A percentile compares a stretch with the other conserved stretches of the same genome.
Evolutionary conservation across 306 rosid genomes (phyloP).

Genomic region (Cicer pinnatifidum): DNA sequence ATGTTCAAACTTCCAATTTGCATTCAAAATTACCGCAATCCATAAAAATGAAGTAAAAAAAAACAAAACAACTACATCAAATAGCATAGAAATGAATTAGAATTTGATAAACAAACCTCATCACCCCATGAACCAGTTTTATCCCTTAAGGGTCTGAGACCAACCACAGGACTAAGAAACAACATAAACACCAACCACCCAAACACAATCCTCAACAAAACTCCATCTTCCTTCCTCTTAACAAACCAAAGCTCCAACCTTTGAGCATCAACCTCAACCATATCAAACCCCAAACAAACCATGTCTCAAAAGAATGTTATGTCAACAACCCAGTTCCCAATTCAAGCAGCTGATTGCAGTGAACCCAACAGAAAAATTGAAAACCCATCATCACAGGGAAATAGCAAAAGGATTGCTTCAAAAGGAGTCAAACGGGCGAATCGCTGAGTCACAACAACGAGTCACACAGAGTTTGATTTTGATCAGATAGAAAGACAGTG

Average conservation of each 20-base stretch:
- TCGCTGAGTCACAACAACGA: conserved; percentile 54
- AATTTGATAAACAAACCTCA: conserved; percentile 68
- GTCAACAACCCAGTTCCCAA: conserved; percentile 39
- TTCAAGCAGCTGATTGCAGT: conserved; percentile 44
- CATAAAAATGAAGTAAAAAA: not conserved
- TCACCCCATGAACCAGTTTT: conserved; percentile 90
- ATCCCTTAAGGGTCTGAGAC: conserved; percentile 90
- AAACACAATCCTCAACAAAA: conserved; percentile 48
- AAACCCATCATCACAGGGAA: conserved; percentile 54
- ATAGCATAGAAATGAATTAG: not conserved
- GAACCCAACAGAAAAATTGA: conserved; percentile 44
- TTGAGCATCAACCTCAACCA: conserved; percentile 56
- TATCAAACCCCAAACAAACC: conserved; percentile 49
- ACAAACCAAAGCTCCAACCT: conserved; percentile 49
- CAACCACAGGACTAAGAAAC: conserved; percentile 64
- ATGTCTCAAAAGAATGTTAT: conserved; percentile 46
- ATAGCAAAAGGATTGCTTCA: conserved; percentile 71
- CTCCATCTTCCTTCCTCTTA: conserved; percentile 49
- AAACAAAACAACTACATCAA: not conserved
- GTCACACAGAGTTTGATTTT: conserved; percentile 37
- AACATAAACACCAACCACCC: conserved; percentile 54
- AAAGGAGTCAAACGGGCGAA: conserved; percentile 67
- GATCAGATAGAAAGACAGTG: conserved; percentile 74
- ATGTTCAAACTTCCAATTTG: conserved; percentile 16
- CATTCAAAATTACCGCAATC: conserved; percentile 2